phyloP scores from a whole-genome alignment of 202 grass and related monocot genomes.

The Zizania palustris region DNA sequence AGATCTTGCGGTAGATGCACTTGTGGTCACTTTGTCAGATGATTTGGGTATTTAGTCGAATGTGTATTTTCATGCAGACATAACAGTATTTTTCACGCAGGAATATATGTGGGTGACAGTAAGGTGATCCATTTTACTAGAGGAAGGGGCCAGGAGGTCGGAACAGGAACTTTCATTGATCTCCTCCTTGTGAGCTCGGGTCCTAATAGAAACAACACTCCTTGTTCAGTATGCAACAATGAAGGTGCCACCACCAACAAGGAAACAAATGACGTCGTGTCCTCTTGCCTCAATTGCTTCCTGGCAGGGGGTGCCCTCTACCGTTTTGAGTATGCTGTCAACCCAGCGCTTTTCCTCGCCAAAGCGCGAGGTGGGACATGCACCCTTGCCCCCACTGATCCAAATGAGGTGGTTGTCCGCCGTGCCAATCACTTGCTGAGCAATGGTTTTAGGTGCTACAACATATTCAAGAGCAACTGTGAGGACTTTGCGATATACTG shows the following conservation, averaged over 20 bases:
- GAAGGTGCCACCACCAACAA: not conserved
- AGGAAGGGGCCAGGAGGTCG: constrained; percentile 71
- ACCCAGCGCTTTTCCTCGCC: constrained; percentile 58
- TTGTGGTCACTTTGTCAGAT: not conserved
- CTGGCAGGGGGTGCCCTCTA: constrained; percentile 73
- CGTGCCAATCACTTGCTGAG: constrained; percentile 60
- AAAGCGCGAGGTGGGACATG: constrained; percentile 77
- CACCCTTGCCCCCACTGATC: constrained; percentile 60
- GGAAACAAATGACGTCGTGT: constrained; percentile 49
- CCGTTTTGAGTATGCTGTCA: constrained; percentile 69
- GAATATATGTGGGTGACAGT: constrained; percentile 75
- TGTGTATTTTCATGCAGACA: not conserved
- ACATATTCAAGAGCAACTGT: constrained; percentile 77
- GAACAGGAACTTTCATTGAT: constrained; percentile 73
- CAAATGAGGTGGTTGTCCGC: constrained; percentile 44
- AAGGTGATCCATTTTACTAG: constrained; percentile 90
- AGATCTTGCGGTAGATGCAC: not conserved
- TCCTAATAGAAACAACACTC: constrained; percentile 35
- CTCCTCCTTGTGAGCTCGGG: constrained; percentile 56
- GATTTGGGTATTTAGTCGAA: not conserved
- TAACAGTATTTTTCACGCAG: constrained; percentile 40
- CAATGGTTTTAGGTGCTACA: constrained; percentile 84
- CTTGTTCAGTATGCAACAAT: constrained; percentile 46
- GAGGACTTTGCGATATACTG: constrained; percentile 86
- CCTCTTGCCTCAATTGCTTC: constrained; percentile 80